A percentile compares a stretch with the other conserved stretches of the same genome.
Evolutionary conservation across 441 rosid genomes (phyloP).

Genomic region (Aleurites moluccanus): DNA sequence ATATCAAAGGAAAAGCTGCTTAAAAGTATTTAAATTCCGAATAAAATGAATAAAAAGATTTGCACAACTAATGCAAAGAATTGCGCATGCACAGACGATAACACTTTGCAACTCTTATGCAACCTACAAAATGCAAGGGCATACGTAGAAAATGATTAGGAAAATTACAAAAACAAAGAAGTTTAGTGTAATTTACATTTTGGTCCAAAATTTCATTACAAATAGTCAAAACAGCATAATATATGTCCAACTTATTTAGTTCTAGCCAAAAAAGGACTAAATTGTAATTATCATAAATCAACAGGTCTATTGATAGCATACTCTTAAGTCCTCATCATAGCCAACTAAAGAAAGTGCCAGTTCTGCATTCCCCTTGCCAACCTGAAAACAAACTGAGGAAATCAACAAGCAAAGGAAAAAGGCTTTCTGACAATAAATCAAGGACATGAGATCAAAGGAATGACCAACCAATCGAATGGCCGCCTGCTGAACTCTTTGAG

Average conservation of each 20-base stretch:
- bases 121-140: neutral
- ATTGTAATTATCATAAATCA: neutral
- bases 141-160: neutral
- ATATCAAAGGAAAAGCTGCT: neutral
- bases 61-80: neutral
- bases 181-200: neutral
- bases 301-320: constrained; percentile 23
- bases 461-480: constrained; percentile 73
- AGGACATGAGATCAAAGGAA: constrained; percentile 19
- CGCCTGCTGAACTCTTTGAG: constrained; percentile 67
- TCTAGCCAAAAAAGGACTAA: too few species aligned
- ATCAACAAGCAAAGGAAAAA: constrained; percentile 5
- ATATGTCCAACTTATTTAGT: neutral
- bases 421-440: constrained; percentile 6
- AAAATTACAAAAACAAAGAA: neutral
- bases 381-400: constrained; percentile 44
- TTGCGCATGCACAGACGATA: neutral
- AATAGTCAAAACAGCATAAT: neutral
- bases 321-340: constrained; percentile 76
- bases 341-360: constrained; percentile 93
- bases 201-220: neutral
- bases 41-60: neutral
- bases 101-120: neutral
- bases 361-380: constrained; percentile 91
- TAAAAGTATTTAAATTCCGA: constrained; percentile 17